These are phyloP conservation scores for Diaporthe sp. DNA, from an alignment of 2,329 filamentous ascomycete genomes.

Conservation along the genomic window DNA sequence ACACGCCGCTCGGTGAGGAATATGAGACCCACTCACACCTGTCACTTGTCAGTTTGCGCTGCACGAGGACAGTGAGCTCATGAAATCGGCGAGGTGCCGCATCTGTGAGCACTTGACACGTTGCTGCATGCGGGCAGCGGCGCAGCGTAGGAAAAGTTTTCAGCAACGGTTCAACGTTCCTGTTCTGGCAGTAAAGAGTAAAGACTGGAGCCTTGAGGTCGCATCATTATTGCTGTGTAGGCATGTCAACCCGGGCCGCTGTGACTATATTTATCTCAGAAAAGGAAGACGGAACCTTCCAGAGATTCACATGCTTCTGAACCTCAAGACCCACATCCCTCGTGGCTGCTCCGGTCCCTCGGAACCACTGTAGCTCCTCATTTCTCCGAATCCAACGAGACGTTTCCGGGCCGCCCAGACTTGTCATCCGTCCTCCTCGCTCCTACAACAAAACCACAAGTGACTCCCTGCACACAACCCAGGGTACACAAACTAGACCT, in stretches of 20 bases:
- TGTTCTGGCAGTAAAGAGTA: neutral
- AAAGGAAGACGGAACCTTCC: slow-evolving; percentile 20
- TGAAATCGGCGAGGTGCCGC: slow-evolving; percentile 3
- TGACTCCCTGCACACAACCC: slow-evolving; percentile 26
- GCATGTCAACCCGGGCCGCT: neutral
- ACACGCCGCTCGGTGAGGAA: neutral
- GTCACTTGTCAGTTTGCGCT: slow-evolving; percentile 21
- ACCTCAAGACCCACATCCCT: slow-evolving; percentile 17
- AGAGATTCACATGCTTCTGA: slow-evolving; percentile 19
- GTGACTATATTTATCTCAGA: slow-evolving; percentile 7
- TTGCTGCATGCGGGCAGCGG: slow-evolving; percentile 8
- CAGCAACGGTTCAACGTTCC: neutral
- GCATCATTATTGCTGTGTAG: neutral
- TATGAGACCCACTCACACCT: slow-evolving; percentile 17
- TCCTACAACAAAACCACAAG: slow-evolving; percentile 20
- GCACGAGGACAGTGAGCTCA: slow-evolving; percentile 6
- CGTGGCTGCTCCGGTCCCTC: slow-evolving; percentile 15
- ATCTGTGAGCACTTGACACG: slow-evolving; percentile 16
- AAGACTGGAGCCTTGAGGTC: neutral
- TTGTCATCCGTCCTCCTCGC: neutral
- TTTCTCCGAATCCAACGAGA: slow-evolving; percentile 18
- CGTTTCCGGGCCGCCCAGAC: slow-evolving; percentile 13
- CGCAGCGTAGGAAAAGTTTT: neutral
- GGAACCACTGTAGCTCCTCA: slow-evolving; percentile 16
- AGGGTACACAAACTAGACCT: neutral